Percentiles rank a stretch among this genome's conserved stretches.
Evolutionary conservation across 2,329 filamentous ascomycete genomes (phyloP).

Genomic region (Xylariaceae sp.): DNA sequence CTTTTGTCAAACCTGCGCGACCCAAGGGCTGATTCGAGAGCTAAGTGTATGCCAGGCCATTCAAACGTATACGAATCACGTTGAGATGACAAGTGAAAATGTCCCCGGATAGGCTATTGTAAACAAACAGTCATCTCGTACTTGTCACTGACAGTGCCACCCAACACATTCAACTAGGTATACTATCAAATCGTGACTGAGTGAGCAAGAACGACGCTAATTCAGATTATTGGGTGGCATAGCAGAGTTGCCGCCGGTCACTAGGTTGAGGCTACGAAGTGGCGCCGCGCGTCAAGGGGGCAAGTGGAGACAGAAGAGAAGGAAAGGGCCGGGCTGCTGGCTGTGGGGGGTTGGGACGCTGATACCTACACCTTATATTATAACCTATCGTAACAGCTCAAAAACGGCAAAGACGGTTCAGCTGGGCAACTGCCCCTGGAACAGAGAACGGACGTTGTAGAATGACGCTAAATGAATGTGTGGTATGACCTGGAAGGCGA

Average conservation of each 20-base stretch:
- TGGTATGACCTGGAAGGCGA: constrained; percentile 5
- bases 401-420: not conserved
- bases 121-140: constrained; percentile 26
- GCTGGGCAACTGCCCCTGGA: not conserved
- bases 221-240: not conserved
- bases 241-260: not conserved
- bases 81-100: constrained; percentile 17
- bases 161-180: constrained; percentile 4
- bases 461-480: constrained; percentile 2
- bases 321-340: not conserved
- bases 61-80: constrained; percentile 18
- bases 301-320: not conserved
- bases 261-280: not conserved
- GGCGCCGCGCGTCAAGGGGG: not conserved
- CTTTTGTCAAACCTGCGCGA: not conserved
- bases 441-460: constrained; percentile 6
- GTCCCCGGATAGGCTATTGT: constrained; percentile 16
- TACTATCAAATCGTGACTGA: constrained; percentile 3
- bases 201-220: constrained; percentile 10
- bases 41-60: constrained; percentile 13
- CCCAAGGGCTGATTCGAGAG: not conserved
- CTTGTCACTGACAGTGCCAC: constrained; percentile 4
- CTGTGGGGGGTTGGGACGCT: not conserved
- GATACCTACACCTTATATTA: constrained; percentile 13
- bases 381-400: not conserved